Evolutionary conservation across 495 filamentous ascomycete genomes (phyloP).

Genomic region (Aspergillus affinis): DNA sequence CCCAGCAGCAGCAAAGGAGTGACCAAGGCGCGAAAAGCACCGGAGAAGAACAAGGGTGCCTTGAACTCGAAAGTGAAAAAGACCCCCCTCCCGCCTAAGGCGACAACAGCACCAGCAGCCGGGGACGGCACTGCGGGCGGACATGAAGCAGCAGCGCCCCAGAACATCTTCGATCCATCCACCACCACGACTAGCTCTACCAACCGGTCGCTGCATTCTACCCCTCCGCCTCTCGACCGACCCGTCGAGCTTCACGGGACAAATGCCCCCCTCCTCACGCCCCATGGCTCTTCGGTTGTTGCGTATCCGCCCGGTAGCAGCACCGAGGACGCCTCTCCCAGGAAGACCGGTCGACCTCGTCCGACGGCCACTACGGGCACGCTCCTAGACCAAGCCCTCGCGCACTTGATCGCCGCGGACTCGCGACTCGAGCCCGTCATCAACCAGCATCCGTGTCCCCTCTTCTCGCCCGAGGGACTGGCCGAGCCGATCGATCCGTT

Average conservation of each 20-base stretch:
- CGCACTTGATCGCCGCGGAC: slow-evolving; percentile 75
- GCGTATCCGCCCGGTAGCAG: slow-evolving; percentile 56
- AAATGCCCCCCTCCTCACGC: slow-evolving; percentile 78
- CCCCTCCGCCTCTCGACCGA: slow-evolving; percentile 49
- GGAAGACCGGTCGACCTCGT: slow-evolving; percentile 49
- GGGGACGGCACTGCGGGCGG: slow-evolving; percentile 5
- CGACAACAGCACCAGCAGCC: neutral
- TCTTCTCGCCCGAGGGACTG: slow-evolving; percentile 81
- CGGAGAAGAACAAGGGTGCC: slow-evolving; percentile 16
- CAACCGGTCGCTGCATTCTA: slow-evolving; percentile 27
- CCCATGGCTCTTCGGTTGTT: slow-evolving; percentile 68
- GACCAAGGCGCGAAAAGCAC: slow-evolving; percentile 31
- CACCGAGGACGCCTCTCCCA: slow-evolving; percentile 54
- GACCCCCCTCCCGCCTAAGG: neutral
- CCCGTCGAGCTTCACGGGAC: slow-evolving; percentile 63
- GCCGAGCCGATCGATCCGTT: slow-evolving; percentile 87
- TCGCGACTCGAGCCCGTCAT: slow-evolving; percentile 71
- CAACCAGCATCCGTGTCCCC: slow-evolving; percentile 67
- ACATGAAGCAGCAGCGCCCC: slow-evolving; percentile 5
- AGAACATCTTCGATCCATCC: slow-evolving; percentile 16
- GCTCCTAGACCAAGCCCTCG: slow-evolving; percentile 73
- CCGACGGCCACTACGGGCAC: slow-evolving; percentile 65
- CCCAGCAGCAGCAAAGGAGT: slow-evolving; percentile 26
- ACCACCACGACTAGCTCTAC: slow-evolving; percentile 17
- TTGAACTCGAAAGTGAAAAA: slow-evolving; percentile 1